A percentile compares a stretch with the other conserved stretches of the same genome.
Conservation (phyloP, 2,329 filamentous ascomycete species). For the Ceratocystis papillata region DNA sequence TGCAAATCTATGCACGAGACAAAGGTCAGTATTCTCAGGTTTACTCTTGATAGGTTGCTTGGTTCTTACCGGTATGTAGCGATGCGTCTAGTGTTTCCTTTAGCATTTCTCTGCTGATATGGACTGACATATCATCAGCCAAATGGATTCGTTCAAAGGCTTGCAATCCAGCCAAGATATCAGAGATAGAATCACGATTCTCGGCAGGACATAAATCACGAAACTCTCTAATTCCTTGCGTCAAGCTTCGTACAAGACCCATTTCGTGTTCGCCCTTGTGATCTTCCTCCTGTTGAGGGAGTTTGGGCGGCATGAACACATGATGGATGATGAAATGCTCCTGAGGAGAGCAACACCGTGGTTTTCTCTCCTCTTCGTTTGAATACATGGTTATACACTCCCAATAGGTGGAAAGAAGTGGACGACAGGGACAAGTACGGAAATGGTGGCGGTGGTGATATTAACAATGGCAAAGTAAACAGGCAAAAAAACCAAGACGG, state of each 20-base stretch:
- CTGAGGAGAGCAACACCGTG: background rate
- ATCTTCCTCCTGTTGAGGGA: conserved; percentile 27
- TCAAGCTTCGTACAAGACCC: background rate
- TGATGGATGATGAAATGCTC: conserved; percentile 26
- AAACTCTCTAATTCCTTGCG: background rate
- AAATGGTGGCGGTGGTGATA: too few species aligned
- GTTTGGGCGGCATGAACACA: conserved; percentile 30
- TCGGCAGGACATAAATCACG: background rate
- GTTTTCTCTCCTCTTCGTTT: too few species aligned
- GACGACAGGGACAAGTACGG: too few species aligned
- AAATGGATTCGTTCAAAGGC: background rate
- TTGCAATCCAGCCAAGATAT: background rate
- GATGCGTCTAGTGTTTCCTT: background rate
- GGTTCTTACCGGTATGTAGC: background rate
- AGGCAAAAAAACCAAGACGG: too few species aligned
- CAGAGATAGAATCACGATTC: background rate
- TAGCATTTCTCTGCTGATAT: background rate
- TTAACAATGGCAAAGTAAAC: too few species aligned
- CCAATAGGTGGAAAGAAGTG: too few species aligned
- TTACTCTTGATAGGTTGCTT: too few species aligned
- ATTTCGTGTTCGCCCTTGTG: background rate
- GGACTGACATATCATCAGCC: background rate
- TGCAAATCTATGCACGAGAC: background rate
- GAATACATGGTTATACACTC: too few species aligned
- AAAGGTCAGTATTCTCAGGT: too few species aligned